Evolutionary conservation across 2,329 filamentous ascomycete species (phyloP).

Genomic region (Aureobasidium sp.): DNA sequence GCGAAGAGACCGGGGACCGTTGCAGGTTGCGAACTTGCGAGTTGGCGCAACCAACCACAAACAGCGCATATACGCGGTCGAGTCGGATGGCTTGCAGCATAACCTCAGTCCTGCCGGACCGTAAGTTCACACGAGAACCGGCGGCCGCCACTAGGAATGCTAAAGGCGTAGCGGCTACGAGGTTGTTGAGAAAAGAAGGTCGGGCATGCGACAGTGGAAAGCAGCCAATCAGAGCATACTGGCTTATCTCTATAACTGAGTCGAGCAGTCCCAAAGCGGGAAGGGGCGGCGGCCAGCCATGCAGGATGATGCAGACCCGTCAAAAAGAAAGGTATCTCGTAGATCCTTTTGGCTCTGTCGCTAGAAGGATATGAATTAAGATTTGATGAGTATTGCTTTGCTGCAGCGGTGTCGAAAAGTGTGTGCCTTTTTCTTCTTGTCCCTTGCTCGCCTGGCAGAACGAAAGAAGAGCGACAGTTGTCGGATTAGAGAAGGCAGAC

Average conservation of each 20-base stretch:
- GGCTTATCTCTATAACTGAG: slow-evolving; percentile 13
- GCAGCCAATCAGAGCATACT: slow-evolving; percentile 10
- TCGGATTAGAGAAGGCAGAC: not conserved
- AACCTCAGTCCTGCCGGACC: not conserved
- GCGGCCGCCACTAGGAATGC: slow-evolving; percentile 9
- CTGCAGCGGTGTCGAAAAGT: not conserved
- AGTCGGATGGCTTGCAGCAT: slow-evolving; percentile 10
- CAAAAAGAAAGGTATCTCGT: slow-evolving; percentile 3
- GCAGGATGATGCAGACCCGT: slow-evolving; percentile 11
- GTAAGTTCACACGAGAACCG: slow-evolving; percentile 3
- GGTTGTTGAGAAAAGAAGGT: not conserved
- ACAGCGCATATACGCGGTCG: not conserved
- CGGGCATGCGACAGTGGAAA: slow-evolving; percentile 2
- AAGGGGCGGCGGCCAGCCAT: not conserved
- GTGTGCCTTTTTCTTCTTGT: not conserved
- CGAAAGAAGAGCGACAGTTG: not conserved
- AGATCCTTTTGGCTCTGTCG: not conserved
- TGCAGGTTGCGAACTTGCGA: not conserved
- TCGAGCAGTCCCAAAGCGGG: slow-evolving; percentile 5
- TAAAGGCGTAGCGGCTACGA: not conserved
- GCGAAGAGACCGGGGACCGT: slow-evolving; percentile 6
- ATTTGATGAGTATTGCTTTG: slow-evolving; percentile 10
- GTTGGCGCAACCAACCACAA: slow-evolving; percentile 1
- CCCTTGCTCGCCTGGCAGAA: not conserved
- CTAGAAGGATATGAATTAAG: not conserved